A percentile compares a stretch with the other conserved stretches of the same genome.
These are phyloP conservation scores for Reutealis trisperma DNA, from an alignment of 345 rosid species.

Conservation along the genomic window DNA sequence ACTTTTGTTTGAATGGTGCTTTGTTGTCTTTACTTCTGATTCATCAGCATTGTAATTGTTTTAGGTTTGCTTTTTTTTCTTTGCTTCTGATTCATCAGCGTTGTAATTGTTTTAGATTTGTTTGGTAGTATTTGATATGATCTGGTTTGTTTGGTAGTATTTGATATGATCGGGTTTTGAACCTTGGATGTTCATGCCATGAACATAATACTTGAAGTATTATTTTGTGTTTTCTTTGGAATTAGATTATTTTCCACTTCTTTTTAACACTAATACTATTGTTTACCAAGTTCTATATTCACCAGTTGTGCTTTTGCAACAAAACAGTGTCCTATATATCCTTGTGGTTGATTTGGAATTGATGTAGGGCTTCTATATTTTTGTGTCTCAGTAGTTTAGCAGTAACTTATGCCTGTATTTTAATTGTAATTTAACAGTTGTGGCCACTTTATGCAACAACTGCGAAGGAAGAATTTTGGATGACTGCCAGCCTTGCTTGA, in stretches of 20 bases:
- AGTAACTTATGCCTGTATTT: background rate
- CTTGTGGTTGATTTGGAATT: background rate
- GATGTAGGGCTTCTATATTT: background rate
- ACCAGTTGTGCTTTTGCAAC: too few relatives aligned
- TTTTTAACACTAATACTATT: background rate
- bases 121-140: background rate
- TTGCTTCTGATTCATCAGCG: background rate
- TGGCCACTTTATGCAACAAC: background rate
- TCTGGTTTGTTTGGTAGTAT: background rate
- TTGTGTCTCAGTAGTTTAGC: background rate
- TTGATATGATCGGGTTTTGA: background rate
- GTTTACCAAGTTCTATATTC: background rate
- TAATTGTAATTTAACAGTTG: background rate
- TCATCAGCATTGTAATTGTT: background rate
- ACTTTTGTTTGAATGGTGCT: constrained; percentile 1
- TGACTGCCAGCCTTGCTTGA: constrained; percentile 12
- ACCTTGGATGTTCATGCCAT: background rate
- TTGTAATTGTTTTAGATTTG: background rate
- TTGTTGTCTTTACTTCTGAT: background rate
- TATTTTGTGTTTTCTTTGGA: background rate
- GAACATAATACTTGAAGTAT: background rate
- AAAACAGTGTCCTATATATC: background rate
- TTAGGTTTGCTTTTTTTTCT: background rate
- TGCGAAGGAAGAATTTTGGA: constrained; percentile 9
- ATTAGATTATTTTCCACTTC: background rate